Evolutionary conservation across 202 grass and related monocot genomes (phyloP), one percentile per base, ranked within the genome.

Genomic region (Setaria italica): DNA sequence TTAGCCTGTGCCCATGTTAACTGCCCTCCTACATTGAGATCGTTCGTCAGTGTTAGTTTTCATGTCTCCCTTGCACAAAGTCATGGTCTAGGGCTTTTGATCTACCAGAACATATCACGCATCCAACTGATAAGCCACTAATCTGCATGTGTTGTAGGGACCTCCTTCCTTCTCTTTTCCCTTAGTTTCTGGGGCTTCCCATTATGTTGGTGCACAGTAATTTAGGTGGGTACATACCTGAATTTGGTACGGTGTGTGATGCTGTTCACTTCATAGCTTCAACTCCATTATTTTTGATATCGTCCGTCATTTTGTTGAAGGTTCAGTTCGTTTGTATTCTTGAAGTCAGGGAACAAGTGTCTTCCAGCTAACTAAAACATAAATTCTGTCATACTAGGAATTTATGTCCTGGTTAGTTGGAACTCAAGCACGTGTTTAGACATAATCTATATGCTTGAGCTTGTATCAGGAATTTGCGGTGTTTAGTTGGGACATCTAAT

Each of bases 401-500:
- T 35, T 53, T 17, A 66, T 45, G 11, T 65, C 48, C 67, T 81
- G 50, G 42, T 54, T 80, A 35, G 30, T 72, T 81, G 25, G 57
- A 53, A 57, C 9, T 70, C 25, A 72, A 78, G 47, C 4, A 41
- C 5, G 39, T 41, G 39, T 41, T 41, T 65, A 56, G 32, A 65
- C n/a, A 7, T 78, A 25, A 35, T 79, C 39, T 50, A 4, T 14
- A 46, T 30, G 59, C 56, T 86, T 77, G 20, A 39, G 30, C 29
- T 60, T 90, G 58, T 33, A 71, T 78, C 60, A 79, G 59, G 62
- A 87, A 62, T 54, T 68, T 87, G 2, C 11, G 1, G 17, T 65
- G 4, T 34, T 34, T 46, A 37, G 57, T 59, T 66, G 64, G 9
- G 47, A 78, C 81, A 51, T 67, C 62, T 53, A 59, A 60, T 85